Percentiles rank a stretch among this genome's conserved stretches.
Conservation (phyloP, 2,329 filamentous ascomycete species). For the Scleromitrula shiraiana region DNA sequence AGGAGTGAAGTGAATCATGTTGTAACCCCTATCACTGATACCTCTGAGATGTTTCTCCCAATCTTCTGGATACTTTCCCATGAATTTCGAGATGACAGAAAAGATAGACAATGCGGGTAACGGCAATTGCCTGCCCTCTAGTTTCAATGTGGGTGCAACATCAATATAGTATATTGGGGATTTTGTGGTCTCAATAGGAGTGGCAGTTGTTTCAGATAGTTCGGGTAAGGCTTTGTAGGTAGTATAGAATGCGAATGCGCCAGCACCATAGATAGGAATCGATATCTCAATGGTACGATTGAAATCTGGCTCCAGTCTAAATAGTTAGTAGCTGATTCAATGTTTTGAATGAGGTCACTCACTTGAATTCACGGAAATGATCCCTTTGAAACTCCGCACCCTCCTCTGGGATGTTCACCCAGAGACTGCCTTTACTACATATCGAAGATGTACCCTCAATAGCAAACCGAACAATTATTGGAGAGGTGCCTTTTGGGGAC, state of each 20-base stretch:
- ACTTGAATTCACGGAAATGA: conserved; percentile 85
- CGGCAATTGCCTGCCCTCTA: conserved; percentile 68
- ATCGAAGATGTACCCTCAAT: conserved; percentile 95
- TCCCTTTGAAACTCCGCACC: conserved; percentile 69
- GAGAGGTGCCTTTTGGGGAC: conserved; percentile 63
- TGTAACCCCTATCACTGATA: conserved; percentile 88
- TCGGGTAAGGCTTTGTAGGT: conserved; percentile 83
- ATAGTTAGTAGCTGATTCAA: conserved; percentile 10
- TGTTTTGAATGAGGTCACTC: conserved; percentile 30
- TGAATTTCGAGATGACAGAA: conserved; percentile 94
- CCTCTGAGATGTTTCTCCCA: conserved; percentile 86
- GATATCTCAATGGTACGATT: conserved; percentile 87
- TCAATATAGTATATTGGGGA: conserved; percentile 87
- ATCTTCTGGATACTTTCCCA: conserved; percentile 83
- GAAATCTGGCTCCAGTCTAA: conserved; percentile 82
- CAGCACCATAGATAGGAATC: conserved; percentile 71
- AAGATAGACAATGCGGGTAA: conserved; percentile 85
- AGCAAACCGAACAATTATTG: conserved; percentile 76
- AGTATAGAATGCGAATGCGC: conserved; percentile 90
- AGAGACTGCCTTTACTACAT: conserved; percentile 86
- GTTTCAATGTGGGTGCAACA: conserved; percentile 71
- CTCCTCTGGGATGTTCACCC: conserved; percentile 86
- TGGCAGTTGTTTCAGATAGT: conserved; percentile 44
- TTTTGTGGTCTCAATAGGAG: conserved; percentile 48
- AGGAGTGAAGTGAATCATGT: conserved; percentile 98